Base-by-base conservation (phyloP, 108 stramenopile species). In the Hondaea fermentalgiana region DNA sequence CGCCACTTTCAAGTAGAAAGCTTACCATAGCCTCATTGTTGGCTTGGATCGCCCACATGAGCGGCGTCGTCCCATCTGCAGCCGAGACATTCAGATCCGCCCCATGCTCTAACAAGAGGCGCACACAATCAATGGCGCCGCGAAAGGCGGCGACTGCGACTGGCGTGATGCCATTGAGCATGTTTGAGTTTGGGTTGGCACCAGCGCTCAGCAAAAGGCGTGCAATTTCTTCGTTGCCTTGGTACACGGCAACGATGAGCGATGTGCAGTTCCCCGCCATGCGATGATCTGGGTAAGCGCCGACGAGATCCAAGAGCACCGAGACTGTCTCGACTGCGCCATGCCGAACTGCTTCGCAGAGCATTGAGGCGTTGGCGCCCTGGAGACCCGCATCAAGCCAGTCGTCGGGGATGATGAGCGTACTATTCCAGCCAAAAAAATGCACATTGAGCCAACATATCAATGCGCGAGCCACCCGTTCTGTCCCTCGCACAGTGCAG, bases 41-140 rank as follows among this genome's bases (percentile, higher is more conserved):
- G n/a, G n/a, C 76, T 23, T 83, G 76, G 23, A 83, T 53, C n/a
- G 76, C 76, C 45, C 49, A 53, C 76, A 83, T 83, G 23, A 83
- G 51, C 45, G 76, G 76, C 76, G 76, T 83, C 5, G 76, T 83
- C 45, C 76, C 76, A 28, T 83, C 76, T 6, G 28, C 49, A 1
- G 51, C 14, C 51, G 45, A 6, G 17, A 53, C 10, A 45, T 83
- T 53, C 6, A 23, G 4, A 35, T 83, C 23, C 28, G 76, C 76
- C 8, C 76, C 76, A 8, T 12, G 6, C 0, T 12, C 12, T 14
- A 83, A 6, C 10, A 83, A 23, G 1, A 83, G 25, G 25, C 51
- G 76, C 10, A 45, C 51, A 12, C 49, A 53, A 12, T 6, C 76
- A 45, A 53, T 6, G 6, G 44, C 16, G 10, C 76, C 76, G 10